Percentiles rank a stretch among this genome's conserved stretches.
phyloP scores from a whole-genome alignment of 2,329 filamentous ascomycete genomes.

The Epichloe amarillans region DNA sequence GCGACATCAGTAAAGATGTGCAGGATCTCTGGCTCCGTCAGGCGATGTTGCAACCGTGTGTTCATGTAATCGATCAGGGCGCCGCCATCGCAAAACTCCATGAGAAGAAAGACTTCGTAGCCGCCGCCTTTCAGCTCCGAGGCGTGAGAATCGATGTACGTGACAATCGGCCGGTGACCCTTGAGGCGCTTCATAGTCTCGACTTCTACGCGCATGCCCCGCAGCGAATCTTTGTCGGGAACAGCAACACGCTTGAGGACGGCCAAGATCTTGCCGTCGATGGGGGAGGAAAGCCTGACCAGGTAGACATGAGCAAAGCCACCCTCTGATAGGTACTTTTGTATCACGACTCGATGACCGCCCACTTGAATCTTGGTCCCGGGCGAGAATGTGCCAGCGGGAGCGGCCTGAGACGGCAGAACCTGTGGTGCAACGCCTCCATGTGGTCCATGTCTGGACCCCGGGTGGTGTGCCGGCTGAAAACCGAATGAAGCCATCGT shows the following conservation, averaged over 20 bases:
- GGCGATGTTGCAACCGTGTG: conserved; percentile 83
- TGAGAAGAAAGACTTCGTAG: conserved; percentile 95
- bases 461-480: conserved; percentile 17
- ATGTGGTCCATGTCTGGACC: conserved; percentile 23
- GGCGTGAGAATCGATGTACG: conserved; percentile 95
- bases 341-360: conserved; percentile 80
- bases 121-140: conserved; percentile 85
- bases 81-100: conserved; percentile 94
- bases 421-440: conserved; percentile 29
- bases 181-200: conserved; percentile 99
- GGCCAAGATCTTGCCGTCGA: conserved; percentile 66
- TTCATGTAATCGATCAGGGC: conserved; percentile 99
- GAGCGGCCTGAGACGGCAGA: conserved; percentile 18
- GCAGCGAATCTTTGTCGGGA: conserved; percentile 85
- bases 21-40: conserved; percentile 95
- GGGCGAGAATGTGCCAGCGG: conserved; percentile 79
- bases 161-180: conserved; percentile 91
- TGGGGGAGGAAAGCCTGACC: conserved; percentile 67
- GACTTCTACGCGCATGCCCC: conserved; percentile 94
- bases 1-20: conserved; percentile 94
- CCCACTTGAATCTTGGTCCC: conserved; percentile 97
- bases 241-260: conserved; percentile 93
- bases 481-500: conserved; percentile 26
- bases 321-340: conserved; percentile 95
- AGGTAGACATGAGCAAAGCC: conserved; percentile 98